Evolutionary conservation across 257 asterid genomes (phyloP).

Genomic region (Solanum sejunctum): DNA sequence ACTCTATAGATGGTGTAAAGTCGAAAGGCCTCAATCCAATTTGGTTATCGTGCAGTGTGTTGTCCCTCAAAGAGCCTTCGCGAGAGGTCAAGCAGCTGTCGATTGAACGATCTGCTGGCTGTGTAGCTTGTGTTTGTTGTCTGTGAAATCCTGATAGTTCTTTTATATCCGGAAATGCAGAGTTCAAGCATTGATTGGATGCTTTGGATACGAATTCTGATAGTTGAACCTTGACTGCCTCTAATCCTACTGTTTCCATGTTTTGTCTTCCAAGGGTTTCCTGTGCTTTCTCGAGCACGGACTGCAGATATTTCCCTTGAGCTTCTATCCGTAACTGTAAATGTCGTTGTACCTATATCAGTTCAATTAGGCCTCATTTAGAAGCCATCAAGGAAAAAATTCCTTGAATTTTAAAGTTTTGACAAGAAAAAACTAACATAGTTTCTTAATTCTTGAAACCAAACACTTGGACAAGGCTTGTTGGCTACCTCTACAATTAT

Average conservation of each 20-base stretch:
- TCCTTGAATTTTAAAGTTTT: background rate
- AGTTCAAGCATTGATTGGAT: constrained; percentile 65
- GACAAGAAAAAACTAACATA: background rate
- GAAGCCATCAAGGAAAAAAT: background rate
- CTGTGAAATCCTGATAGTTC: constrained; percentile 38
- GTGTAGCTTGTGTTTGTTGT: constrained; percentile 40
- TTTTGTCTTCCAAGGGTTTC: constrained; percentile 75
- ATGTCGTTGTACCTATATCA: constrained; percentile 72
- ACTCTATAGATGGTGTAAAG: constrained; percentile 20
- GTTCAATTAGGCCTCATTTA: constrained; percentile 13
- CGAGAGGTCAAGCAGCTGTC: constrained; percentile 77
- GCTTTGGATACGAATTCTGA: constrained; percentile 70
- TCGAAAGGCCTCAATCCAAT: constrained; percentile 24
- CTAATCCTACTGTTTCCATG: constrained; percentile 50
- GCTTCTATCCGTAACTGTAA: constrained; percentile 76
- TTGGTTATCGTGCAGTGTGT: constrained; percentile 27
- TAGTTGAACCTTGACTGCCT: constrained; percentile 71
- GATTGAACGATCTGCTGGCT: constrained; percentile 47
- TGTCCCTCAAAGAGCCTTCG: constrained; percentile 53
- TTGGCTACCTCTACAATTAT: background rate
- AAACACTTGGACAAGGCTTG: background rate
- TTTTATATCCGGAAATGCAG: constrained; percentile 47
- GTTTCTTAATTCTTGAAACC: background rate
- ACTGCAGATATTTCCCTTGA: constrained; percentile 75
- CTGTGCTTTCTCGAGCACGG: constrained; percentile 86